A percentile compares a stretch with the other conserved stretches of the same genome.
phyloP scores from a whole-genome alignment of 1,139 yeast genomes.

The Nakaseomyces sp. region DNA sequence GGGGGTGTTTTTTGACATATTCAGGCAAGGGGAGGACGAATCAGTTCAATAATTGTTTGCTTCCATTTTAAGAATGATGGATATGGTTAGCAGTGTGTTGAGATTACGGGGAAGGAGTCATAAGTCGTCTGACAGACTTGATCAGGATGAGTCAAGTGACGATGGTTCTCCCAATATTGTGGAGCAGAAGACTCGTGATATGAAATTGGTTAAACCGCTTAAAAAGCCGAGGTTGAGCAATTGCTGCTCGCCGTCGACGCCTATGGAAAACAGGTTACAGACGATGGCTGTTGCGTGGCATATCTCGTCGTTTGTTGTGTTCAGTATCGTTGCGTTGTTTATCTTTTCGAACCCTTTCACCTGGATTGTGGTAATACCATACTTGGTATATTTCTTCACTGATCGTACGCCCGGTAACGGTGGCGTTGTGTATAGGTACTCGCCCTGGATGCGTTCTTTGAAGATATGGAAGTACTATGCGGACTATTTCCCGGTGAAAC shows the following conservation, averaged over 20 bases:
- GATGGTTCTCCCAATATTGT: slow-evolving; percentile 5
- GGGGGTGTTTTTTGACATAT: too few species aligned
- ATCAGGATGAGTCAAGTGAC: slow-evolving; percentile 5
- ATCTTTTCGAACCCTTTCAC: slow-evolving; percentile 56
- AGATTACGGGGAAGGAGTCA: neutral
- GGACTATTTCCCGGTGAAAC: slow-evolving; percentile 66
- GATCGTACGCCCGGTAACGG: slow-evolving; percentile 74
- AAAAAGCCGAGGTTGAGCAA: slow-evolving; percentile 1
- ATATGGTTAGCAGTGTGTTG: neutral
- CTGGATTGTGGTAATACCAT: slow-evolving; percentile 57
- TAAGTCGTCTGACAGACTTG: slow-evolving; percentile 2
- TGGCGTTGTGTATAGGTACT: slow-evolving; percentile 47
- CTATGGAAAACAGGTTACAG: slow-evolving; percentile 52
- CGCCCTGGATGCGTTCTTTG: slow-evolving; percentile 49
- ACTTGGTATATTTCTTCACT: slow-evolving; percentile 46
- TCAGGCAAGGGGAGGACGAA: too few species aligned
- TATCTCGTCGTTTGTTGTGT: slow-evolving; percentile 59
- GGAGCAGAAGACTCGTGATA: slow-evolving; percentile 2
- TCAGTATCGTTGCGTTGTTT: slow-evolving; percentile 46
- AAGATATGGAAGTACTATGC: slow-evolving; percentile 68
- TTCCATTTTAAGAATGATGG: neutral
- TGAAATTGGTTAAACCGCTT: slow-evolving; percentile 1
- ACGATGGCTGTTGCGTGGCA: slow-evolving; percentile 73
- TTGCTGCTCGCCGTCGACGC: slow-evolving; percentile 31
- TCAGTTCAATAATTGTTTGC: too few species aligned